Conservation (phyloP, 805 yeast genomes). For the Zygotorulaspora florentina region DNA sequence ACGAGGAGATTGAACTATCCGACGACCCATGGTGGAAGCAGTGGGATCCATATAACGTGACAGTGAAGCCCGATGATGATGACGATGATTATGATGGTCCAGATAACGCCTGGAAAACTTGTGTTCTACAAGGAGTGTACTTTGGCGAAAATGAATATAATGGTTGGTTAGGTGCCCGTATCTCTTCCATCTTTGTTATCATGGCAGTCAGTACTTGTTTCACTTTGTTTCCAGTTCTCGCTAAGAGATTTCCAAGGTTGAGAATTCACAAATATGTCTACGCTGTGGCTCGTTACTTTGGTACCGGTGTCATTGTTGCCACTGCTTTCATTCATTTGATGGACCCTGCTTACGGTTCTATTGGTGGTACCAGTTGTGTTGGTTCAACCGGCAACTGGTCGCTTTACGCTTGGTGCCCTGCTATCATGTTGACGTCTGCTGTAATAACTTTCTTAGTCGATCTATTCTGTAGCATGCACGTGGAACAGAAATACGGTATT, state of each 20-base stretch:
- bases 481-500: conserved; percentile 36
- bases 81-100: conserved; percentile 29
- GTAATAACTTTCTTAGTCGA: conserved; percentile 41
- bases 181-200: conserved; percentile 60
- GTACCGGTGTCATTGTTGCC: conserved; percentile 74
- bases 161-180: conserved; percentile 44
- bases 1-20: neutral
- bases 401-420: conserved; percentile 45
- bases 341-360: conserved; percentile 44
- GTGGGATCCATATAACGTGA: conserved; percentile 24
- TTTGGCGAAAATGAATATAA: conserved; percentile 40
- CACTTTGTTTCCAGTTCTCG: conserved; percentile 43
- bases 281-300: conserved; percentile 44
- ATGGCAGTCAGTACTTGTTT: conserved; percentile 46
- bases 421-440: conserved; percentile 41
- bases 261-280: conserved; percentile 40
- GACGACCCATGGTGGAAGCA: conserved; percentile 15
- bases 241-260: conserved; percentile 39
- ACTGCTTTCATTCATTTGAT: conserved; percentile 70
- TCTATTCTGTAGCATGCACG: conserved; percentile 39
- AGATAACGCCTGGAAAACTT: conserved; percentile 37
- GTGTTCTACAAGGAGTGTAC: conserved; percentile 41
- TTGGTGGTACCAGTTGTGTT: conserved; percentile 35
- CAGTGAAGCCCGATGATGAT: conserved; percentile 28
- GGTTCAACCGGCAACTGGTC: conserved; percentile 44